A percentile compares a stretch with the other conserved stretches of the same genome.
Evolutionary conservation across 1,284 basidiomycete genomes (phyloP).

Genomic region (Fistulinella cinereoalba): DNA sequence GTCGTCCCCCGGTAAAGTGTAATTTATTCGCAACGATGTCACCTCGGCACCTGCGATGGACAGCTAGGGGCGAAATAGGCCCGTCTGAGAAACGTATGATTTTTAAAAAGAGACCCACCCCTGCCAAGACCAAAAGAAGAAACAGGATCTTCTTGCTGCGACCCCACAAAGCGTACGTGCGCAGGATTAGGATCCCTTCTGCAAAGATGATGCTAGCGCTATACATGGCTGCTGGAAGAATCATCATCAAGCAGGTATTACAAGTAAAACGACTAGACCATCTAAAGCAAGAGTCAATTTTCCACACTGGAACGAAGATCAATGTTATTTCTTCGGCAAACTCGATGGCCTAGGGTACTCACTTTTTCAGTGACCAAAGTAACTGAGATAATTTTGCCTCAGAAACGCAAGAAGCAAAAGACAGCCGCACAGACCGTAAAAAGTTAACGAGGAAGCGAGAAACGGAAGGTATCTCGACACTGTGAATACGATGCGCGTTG

Average conservation of each 20-base stretch:
- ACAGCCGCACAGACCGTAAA: constrained; percentile 15
- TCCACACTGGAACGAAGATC: constrained; percentile 17
- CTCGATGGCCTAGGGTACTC: constrained; percentile 1
- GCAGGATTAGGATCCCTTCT: constrained; percentile 26
- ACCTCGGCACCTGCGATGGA: constrained; percentile 17
- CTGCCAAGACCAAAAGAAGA: constrained; percentile 21
- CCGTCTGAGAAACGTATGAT: not conserved
- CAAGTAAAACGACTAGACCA: constrained; percentile 5
- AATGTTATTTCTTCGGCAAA: not conserved
- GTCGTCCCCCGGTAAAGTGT: constrained; percentile 19
- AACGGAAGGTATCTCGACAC: constrained; percentile 29
- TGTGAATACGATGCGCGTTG: constrained; percentile 24
- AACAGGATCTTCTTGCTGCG: constrained; percentile 18
- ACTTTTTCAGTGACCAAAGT: constrained; percentile 3
- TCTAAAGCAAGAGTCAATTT: constrained; percentile 15
- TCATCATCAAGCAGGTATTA: not conserved
- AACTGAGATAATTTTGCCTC: constrained; percentile 10
- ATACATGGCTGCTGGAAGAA: constrained; percentile 15
- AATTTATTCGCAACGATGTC: constrained; percentile 6
- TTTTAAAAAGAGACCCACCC: constrained; percentile 11
- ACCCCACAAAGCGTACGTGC: constrained; percentile 29
- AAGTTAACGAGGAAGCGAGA: constrained; percentile 10
- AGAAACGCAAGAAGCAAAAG: not conserved
- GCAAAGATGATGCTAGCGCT: constrained; percentile 17
- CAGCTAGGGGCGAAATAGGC: constrained; percentile 4